Evolutionary conservation across 768 basidiomycete genomes (phyloP), one percentile per base, ranked within the genome.

Genomic region (Boletus coccyginus): DNA sequence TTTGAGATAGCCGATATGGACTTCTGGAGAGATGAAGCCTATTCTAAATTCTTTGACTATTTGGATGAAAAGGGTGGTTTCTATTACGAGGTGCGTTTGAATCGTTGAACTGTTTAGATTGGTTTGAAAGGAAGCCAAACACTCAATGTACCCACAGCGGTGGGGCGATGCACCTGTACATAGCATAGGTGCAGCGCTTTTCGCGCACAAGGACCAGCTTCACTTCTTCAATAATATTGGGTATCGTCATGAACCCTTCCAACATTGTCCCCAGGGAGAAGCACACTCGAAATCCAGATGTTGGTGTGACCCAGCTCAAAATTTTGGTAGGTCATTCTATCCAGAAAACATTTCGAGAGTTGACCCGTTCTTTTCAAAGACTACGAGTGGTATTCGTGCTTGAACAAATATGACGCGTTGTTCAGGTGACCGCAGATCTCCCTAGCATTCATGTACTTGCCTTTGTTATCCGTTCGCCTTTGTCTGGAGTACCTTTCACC

Each of bases 131-230:
- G 38, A 40, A 7, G 54, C 38, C 12, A 19, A 47, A 45, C 21
- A 41, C 44, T 51, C 17, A 27, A 35, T 27, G 29, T 29, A 19
- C 35, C 31, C 7, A 33, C 50, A 89, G 81, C 79, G 87, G 40
- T 89, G 89, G 90, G 92, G 92, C 31, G 92, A 93, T 67, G 92
- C 92, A 1, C 91, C 90, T 0, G 87, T 94, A 0, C 92, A 93
- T 62, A 88, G 87, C 51, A 90, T 94, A 54, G 92, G 86, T 7
- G 91, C 83, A 8, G 83, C 90, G 0, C 73, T 92, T 14, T 88
- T 94, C 66, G 84, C 88, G 3, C 74, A 79, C 27, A 87, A 81
- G 68, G 83, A 88, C 32, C 87, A 90, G 64, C 74, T 93, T 24
- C 88, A 93, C 67, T 94, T 88, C 68, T 94, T 94, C 74, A 65